Conservation (phyloP, 164 flowering plant genomes). For the Berberis thunbergii region DNA sequence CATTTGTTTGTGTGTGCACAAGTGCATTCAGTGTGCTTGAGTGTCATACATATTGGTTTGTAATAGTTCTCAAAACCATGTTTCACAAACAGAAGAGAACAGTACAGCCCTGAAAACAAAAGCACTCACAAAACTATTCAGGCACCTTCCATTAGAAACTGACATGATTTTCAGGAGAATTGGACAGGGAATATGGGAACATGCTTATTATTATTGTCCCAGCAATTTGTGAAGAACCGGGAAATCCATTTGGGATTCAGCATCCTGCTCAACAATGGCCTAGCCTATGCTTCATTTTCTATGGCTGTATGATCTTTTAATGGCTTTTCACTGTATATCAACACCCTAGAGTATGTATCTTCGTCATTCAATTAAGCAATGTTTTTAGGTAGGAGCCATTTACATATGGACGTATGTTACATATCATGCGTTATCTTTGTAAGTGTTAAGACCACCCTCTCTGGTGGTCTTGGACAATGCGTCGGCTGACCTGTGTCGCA, state of each 20-base stretch:
- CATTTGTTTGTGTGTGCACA: too few species aligned
- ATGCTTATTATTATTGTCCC: slow-evolving; percentile 66
- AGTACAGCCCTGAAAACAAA: neutral
- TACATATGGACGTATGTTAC: slow-evolving; percentile 67
- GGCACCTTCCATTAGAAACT: too few species aligned
- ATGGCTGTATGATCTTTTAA: slow-evolving; percentile 53
- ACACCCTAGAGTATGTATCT: neutral
- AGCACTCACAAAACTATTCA: neutral
- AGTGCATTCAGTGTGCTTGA: too few species aligned
- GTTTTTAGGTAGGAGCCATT: slow-evolving; percentile 14
- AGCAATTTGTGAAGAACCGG: slow-evolving; percentile 66
- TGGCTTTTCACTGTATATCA: neutral
- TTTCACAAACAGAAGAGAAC: too few species aligned
- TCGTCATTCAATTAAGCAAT: slow-evolving; percentile 15
- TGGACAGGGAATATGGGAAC: slow-evolving; percentile 68
- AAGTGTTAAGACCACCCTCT: too few species aligned
- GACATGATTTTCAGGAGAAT: neutral
- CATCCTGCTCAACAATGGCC: slow-evolving; percentile 38
- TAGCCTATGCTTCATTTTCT: slow-evolving; percentile 33
- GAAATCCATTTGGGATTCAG: slow-evolving; percentile 67
- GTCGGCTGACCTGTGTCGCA: too few species aligned
- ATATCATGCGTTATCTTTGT: slow-evolving; percentile 35
- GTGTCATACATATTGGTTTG: too few species aligned
- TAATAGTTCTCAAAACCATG: too few species aligned
- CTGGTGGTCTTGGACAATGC: too few species aligned